phyloP scores from a whole-genome alignment of 345 rosid genomes.

The Brassica nigra region DNA sequence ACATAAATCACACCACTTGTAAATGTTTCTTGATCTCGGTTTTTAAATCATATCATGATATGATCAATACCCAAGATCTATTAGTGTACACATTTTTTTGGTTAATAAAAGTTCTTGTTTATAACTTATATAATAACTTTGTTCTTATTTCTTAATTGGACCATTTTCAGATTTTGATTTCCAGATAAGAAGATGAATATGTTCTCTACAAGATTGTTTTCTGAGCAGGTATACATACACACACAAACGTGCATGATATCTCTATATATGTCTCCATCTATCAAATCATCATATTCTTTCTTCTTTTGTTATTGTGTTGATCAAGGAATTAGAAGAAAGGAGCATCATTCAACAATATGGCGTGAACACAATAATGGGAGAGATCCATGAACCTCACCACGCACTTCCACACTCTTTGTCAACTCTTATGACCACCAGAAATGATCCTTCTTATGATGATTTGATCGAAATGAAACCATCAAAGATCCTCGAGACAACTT shows the following conservation, averaged over 20 bases:
- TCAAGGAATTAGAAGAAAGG: conserved; percentile 34
- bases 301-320: background rate
- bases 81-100: background rate
- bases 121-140: too few relatives aligned
- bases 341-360: conserved; percentile 28
- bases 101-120: background rate
- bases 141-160: too few relatives aligned
- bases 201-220: conserved; percentile 49
- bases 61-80: background rate
- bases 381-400: conserved; percentile 13
- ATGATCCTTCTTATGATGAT: conserved; percentile 27
- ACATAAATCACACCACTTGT: background rate
- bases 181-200: conserved; percentile 33
- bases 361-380: conserved; percentile 30
- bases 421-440: background rate
- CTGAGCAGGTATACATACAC: conserved; percentile 48
- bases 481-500: conserved; percentile 33
- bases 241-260: too few relatives aligned
- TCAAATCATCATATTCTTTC: background rate
- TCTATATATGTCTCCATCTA: background rate
- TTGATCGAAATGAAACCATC: conserved; percentile 27
- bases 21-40: conserved; percentile 8
- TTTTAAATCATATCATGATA: background rate
- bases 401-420: conserved; percentile 26
- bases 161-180: conserved; percentile 16